Evolutionary conservation across 495 filamentous ascomycete genomes (phyloP), one percentile per base, ranked within the genome.

Genomic region (Filosporella fistucella): DNA sequence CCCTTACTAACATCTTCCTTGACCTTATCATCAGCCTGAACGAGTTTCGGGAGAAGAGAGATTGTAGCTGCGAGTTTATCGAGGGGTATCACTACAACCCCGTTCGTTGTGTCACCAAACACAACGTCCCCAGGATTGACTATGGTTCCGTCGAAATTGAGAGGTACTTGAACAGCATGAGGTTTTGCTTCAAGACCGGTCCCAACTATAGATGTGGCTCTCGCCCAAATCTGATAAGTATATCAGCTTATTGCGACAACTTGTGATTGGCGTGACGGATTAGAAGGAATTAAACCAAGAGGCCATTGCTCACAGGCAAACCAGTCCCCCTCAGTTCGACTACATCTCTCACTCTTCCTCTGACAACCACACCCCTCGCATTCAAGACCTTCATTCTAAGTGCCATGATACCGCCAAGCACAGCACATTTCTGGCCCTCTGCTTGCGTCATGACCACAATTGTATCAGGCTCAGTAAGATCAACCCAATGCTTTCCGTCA

Each of bases 351-450:
- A 82, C 74, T 23, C 82, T 60, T 0, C 84, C 84, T 46, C 72
- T 67, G 0, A 84, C 75, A 16, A 87, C 65, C 3, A 77, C 71
- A 11, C 65, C 78, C 42, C 61, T 63, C 0, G 74, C 72, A 1
- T 64, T 74, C 0, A 77, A 63, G 6, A 62, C 49, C 46, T 75
- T 76, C 74, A 86, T 80, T 20, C 83, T 64, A 11, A 70, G 65
- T 1, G 80, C 84, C 70, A 86, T 82, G 46, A 87, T 84, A 2
- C 81, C 83, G 24, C 84, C 84, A 0, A 85, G 63, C 10, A 83
- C 74, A 9, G 83, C 84, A 57, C 78, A 82, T 22, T 69, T 67
- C 60, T 85, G 81, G 5, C 67, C 66, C 6, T 58, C 44, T 0
- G 83, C 81, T 54, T 86, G 83, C 22, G 72, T 70, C 26, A 85